Evolutionary conservation across 257 asterid species (phyloP).

Genomic region (Catharanthus roseus): DNA sequence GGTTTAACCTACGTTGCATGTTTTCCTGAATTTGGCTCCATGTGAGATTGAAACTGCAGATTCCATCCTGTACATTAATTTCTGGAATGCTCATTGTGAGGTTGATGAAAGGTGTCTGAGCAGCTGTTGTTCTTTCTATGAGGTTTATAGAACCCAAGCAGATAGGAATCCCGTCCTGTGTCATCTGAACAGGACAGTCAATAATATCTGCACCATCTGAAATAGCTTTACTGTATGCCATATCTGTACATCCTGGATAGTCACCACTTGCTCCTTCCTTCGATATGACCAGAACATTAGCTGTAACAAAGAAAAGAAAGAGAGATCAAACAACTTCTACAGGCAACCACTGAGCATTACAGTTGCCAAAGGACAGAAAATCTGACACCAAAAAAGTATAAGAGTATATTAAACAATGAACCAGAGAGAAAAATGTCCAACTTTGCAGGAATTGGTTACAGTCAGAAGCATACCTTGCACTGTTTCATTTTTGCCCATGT

Average conservation of each 20-base stretch:
- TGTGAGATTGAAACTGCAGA: constrained; percentile 52
- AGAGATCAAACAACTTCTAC: background rate
- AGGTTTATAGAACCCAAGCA: constrained; percentile 76
- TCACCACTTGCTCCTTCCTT: constrained; percentile 83
- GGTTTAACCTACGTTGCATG: constrained; percentile 48
- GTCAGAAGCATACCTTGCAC: constrained; percentile 35
- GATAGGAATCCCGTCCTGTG: constrained; percentile 59
- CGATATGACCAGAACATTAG: constrained; percentile 45
- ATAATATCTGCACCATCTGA: constrained; percentile 66
- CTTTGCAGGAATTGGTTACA: constrained; percentile 13
- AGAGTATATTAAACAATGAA: background rate
- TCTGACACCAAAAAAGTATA: background rate
- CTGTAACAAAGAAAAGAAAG: constrained; percentile 31
- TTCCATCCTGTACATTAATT: constrained; percentile 40
- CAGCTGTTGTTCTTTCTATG: constrained; percentile 39
- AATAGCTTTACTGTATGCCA: constrained; percentile 58
- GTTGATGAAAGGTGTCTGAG: constrained; percentile 32
- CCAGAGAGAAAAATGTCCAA: background rate
- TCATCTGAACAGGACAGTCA: constrained; percentile 79
- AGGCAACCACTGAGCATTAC: background rate
- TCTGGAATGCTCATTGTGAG: constrained; percentile 34
- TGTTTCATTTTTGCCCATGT: constrained; percentile 44
- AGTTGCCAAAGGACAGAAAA: background rate
- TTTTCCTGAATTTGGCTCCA: constrained; percentile 54
- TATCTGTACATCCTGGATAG: constrained; percentile 75